Base-by-base conservation (phyloP, 768 basidiomycete species). In the Leccinum pellstonianum region DNA sequence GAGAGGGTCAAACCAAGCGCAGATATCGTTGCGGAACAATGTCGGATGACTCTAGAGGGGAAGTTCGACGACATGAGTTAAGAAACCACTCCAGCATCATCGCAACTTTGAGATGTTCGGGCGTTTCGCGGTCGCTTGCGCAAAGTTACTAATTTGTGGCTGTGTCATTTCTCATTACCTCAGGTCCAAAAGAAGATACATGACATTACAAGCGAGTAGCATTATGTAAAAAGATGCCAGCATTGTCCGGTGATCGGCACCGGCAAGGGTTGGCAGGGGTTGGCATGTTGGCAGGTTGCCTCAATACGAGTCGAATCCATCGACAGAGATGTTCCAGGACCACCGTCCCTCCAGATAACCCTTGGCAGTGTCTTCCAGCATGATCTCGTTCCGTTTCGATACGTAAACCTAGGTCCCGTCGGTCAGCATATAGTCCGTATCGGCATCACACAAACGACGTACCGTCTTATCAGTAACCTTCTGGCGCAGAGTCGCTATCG, bases 381-480 rank as follows among this genome's bases (percentile, higher is more conserved):
- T 83, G 68, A 98, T 95, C 73, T 94, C 90, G 73, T 97, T 95
- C 33, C 97, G 84, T 77, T 95, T 98, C 77, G 94, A 87, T n/a
- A 98, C 95, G 70, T 98, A 98, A 17, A 93, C 88, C 83, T 91
- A 61, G 51, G 52, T 29, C 21, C 21, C 12, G 25, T 25, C 47
- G 15, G 14, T 54, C 29, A 29, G 6, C 10, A 31, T 50, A 17
- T 14, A 43, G 9, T 5, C n/a, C n/a, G 10, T 5, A 14, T 35
- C 7, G 19, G 19, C 12, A 48, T 52, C n/a, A 37, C 23, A 31
- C 35, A 31, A 29, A 61, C 6, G 64, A 46, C 52, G 47, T 58
- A 93, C 95, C 27, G 95, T 91, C 83, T 95, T 95, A 77, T 99
- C 94, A 1, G 95, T 98, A 58, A 97, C 93, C 72, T 92, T 91